Evolutionary conservation across 306 rosid genomes (phyloP).

Genomic region (Biancaea sappan): DNA sequence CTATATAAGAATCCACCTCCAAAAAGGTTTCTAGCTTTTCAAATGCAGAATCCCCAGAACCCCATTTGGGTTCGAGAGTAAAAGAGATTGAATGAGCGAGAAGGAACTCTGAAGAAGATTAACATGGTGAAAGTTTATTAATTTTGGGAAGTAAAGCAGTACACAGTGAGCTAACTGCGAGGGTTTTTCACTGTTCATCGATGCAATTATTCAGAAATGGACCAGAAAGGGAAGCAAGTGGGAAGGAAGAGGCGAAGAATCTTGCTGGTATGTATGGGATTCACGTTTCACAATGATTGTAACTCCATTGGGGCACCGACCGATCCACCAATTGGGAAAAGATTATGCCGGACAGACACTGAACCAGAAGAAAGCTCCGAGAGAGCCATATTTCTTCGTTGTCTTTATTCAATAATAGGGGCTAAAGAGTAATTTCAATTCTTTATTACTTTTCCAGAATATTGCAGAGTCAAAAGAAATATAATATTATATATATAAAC

Average conservation of each 20-base stretch:
- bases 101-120: constrained; percentile 34
- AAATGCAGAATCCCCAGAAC: constrained; percentile 33
- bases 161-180: neutral
- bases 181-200: constrained; percentile 14
- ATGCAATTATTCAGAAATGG: constrained; percentile 29
- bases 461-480: too few species aligned
- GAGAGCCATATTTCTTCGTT: neutral
- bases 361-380: neutral
- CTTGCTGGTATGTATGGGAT: constrained; percentile 36
- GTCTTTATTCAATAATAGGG: too few species aligned
- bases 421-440: too few species aligned
- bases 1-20: constrained; percentile 14
- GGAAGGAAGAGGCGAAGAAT: constrained; percentile 45
- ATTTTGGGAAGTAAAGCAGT: constrained; percentile 2
- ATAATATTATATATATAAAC: too few species aligned
- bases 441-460: too few species aligned
- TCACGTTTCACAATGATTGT: constrained; percentile 25
- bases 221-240: constrained; percentile 26
- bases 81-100: constrained; percentile 35
- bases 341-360: neutral
- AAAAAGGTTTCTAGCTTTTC: neutral
- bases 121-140: neutral
- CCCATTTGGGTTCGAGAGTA: constrained; percentile 28
- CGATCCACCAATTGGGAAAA: constrained; percentile 27
- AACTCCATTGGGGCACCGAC: constrained; percentile 2